Conservation (phyloP, 176 grass and related monocot species). For the Stipa capillata region DNA sequence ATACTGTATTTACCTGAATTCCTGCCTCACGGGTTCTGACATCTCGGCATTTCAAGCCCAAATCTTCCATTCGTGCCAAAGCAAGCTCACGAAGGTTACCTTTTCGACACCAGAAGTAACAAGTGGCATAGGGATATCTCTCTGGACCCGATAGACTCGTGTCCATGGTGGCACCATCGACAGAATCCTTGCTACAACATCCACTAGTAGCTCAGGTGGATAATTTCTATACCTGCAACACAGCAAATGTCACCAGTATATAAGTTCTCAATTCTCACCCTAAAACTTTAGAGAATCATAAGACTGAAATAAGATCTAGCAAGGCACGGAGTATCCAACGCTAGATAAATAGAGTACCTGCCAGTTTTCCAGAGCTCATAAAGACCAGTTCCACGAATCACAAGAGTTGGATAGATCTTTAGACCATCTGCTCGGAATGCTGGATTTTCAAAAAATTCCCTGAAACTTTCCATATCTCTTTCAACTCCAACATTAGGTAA, state of each 20-base stretch:
- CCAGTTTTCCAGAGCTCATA: slow-evolving; percentile 99
- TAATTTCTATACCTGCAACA: slow-evolving; percentile 87
- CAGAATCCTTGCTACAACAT: slow-evolving; percentile 91
- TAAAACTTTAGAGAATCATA: background rate
- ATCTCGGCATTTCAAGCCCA: slow-evolving; percentile 96
- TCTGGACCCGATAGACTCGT: slow-evolving; percentile 87
- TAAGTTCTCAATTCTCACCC: background rate
- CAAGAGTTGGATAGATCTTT: slow-evolving; percentile 98
- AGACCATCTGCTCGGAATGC: slow-evolving; percentile 86
- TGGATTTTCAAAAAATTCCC: slow-evolving; percentile 94
- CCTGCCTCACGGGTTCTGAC: slow-evolving; percentile 96
- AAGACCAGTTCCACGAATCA: slow-evolving; percentile 98
- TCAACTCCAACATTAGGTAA: slow-evolving; percentile 95
- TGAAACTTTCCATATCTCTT: slow-evolving; percentile 93
- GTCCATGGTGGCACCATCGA: slow-evolving; percentile 97
- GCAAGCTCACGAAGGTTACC: slow-evolving; percentile 96
- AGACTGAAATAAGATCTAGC: background rate
- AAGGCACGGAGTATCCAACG: background rate
- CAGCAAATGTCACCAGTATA: background rate
- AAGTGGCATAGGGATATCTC: slow-evolving; percentile 99
- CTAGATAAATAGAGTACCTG: slow-evolving; percentile 49
- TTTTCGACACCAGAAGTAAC: slow-evolving; percentile 99
- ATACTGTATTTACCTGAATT: slow-evolving; percentile 62
- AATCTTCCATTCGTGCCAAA: slow-evolving; percentile 90
- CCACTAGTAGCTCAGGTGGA: slow-evolving; percentile 83